A percentile compares a stretch with the other conserved stretches of the same genome.
Conservation (phyloP, 2,329 filamentous ascomycete species). For the Nemania serpens region DNA sequence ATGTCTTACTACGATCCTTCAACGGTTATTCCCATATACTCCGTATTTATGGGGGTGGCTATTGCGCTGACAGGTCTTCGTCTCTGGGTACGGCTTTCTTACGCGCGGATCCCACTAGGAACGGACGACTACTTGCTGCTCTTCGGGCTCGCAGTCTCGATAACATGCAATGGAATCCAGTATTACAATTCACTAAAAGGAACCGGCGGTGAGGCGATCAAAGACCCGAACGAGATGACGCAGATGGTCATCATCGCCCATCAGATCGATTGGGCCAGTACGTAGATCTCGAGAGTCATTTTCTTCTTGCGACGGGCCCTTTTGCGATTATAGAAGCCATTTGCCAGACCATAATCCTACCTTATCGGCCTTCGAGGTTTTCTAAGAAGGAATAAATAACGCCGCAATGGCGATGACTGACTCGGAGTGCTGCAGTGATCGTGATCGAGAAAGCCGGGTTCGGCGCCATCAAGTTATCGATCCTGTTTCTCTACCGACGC, state of each 20-base stretch:
- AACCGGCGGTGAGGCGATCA: conserved; percentile 26
- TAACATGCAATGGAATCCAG: conserved; percentile 25
- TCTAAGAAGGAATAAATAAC: neutral
- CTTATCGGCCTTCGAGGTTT: too few species aligned
- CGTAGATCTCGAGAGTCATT: neutral
- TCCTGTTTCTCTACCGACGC: conserved; percentile 28
- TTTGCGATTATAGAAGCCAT: neutral
- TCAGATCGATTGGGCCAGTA: conserved; percentile 26
- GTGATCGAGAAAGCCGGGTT: conserved; percentile 28
- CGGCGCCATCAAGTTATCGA: conserved; percentile 45
- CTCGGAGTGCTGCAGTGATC: conserved; percentile 6
- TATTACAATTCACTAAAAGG: conserved; percentile 26
- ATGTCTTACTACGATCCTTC: conserved; percentile 25
- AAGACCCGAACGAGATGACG: conserved; percentile 13
- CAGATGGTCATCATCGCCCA: conserved; percentile 21
- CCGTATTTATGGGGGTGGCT: conserved; percentile 26
- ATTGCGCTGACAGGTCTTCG: conserved; percentile 22
- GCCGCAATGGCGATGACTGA: neutral
- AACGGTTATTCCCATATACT: conserved; percentile 27
- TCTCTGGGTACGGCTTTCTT: conserved; percentile 25
- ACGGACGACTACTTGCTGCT: conserved; percentile 21
- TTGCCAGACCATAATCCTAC: neutral
- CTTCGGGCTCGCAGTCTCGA: conserved; percentile 18
- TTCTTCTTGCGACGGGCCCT: neutral
- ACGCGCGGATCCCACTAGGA: conserved; percentile 16